Evolutionary conservation across 23 red algal genomes (phyloP).

Genomic region (Chondrus crispus): DNA sequence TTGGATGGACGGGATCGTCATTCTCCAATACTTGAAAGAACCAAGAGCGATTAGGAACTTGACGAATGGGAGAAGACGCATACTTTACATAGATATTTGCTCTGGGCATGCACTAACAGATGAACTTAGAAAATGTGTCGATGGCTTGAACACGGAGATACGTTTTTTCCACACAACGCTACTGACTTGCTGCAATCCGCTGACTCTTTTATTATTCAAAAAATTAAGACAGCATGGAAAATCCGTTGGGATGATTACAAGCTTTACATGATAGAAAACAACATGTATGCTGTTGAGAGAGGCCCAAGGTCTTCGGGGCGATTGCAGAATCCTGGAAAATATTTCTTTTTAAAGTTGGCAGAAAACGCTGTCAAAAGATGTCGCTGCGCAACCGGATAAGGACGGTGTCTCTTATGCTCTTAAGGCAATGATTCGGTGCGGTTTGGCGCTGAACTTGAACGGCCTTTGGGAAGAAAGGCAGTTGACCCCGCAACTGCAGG

Average conservation of each 20-base stretch:
- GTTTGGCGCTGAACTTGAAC: not conserved
- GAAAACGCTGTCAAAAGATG: not conserved
- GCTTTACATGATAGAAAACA: not conserved
- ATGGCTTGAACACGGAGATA: not conserved
- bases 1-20: constrained; percentile 3
- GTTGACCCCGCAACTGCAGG: not conserved
- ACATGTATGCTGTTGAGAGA: not conserved
- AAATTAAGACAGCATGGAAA: not conserved
- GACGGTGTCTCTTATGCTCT: not conserved
- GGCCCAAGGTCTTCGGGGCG: not conserved
- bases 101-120: too few species aligned
- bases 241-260: not conserved
- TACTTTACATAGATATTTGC: too few species aligned
- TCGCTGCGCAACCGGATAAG: not conserved
- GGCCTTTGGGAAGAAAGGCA: not conserved
- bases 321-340: constrained; percentile 3
- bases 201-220: constrained; percentile 31
- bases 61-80: too few species aligned
- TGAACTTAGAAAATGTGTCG: too few species aligned
- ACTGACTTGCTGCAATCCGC: not conserved
- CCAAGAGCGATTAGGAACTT: not conserved
- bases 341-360: not conserved
- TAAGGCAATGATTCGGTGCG: not conserved
- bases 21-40: not conserved
- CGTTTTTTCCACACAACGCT: not conserved